Base-by-base conservation (phyloP, 192 early-diverging fungal species). In the Coemansia sp. region DNA sequence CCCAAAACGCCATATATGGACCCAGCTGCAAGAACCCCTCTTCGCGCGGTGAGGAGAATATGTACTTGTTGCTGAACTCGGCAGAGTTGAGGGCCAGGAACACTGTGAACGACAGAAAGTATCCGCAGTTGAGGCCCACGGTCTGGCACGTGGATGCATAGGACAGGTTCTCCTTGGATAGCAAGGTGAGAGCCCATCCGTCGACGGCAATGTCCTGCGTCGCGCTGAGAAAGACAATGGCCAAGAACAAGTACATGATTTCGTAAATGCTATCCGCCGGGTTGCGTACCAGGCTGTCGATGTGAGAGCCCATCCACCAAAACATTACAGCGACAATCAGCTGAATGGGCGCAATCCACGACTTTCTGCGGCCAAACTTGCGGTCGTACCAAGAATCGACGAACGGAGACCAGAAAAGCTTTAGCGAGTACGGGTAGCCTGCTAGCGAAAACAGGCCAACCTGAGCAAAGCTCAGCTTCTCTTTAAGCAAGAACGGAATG, bases 261-360 rank as follows among this genome's bases (percentile, higher is more conserved):
- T 80, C 68, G 48, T 65, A 58, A 13, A 78, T 71, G 56, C 69
- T 62, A 1, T 65, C 60, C 2, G 51, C 60, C 29, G 78, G 79
- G 29, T 85, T 65, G 42, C 81, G 77, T 29, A 89, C 68, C 37
- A 88, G 78, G 2, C 49, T 63, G 52, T 98, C 92, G 32, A 98
- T 88, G 17, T 84, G 67, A 17, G 69, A 65, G 26, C 92, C 88
- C 35, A 98, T 84, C 70, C 84, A 85, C 51, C 89, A 66, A 53
- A 96, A 88, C 58, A 88, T 57, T 1, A 87, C 11, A 7, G 90
- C 94, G 8, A 88, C 86, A 27, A 93, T 62, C 6, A 91, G 75
- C 69, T 99, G 96, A 55, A 99, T 97, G 17, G 96, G 96, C n/a
- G 96, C 83, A 36, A 99, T 97, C 96, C 96, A 99, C 41, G 87